A percentile compares a stretch with the other conserved stretches of the same genome.
Conservation (phyloP, 192 early-diverging fungal species). For the Mortierella hygrophila region DNA sequence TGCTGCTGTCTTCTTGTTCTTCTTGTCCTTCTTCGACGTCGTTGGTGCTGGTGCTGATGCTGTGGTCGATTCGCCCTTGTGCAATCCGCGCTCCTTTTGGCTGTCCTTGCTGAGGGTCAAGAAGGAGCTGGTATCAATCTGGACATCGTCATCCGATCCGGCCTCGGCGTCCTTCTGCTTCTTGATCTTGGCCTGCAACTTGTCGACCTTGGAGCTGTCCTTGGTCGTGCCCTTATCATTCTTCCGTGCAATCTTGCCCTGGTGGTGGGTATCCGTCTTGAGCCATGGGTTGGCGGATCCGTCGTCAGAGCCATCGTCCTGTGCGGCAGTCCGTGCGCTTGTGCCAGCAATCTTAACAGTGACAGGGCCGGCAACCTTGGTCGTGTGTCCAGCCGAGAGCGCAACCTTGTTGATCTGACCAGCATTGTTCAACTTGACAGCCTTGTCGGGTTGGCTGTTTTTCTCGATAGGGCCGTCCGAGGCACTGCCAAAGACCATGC, state of each 20-base stretch:
- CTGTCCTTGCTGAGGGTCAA: conserved; percentile 65
- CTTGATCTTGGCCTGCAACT: conserved; percentile 74
- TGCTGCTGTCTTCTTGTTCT: background rate
- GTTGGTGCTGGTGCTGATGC: background rate
- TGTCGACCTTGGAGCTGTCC: conserved; percentile 72
- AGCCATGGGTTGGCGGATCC: conserved; percentile 87
- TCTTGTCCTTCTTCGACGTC: conserved; percentile 14
- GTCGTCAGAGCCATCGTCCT: conserved; percentile 22
- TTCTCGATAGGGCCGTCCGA: conserved; percentile 13
- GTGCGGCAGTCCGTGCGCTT: conserved; percentile 22
- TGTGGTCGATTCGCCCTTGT: conserved; percentile 17
- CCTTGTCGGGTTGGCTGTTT: background rate
- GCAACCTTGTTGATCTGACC: conserved; percentile 66
- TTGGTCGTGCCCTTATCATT: conserved; percentile 64
- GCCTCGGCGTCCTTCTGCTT: conserved; percentile 65
- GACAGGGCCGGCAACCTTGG: conserved; percentile 68
- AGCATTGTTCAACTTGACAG: conserved; percentile 67
- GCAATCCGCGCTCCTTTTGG: conserved; percentile 45
- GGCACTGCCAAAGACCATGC: conserved; percentile 71
- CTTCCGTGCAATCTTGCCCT: conserved; percentile 67
- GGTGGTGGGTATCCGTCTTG: conserved; percentile 60
- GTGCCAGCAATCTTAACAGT: conserved; percentile 55
- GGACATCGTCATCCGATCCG: conserved; percentile 69
- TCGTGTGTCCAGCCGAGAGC: conserved; percentile 64
- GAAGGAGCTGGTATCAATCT: conserved; percentile 78